These are phyloP conservation scores for Plenodomus biglobosus DNA, from an alignment of 2,329 filamentous ascomycete species.

Conservation along the genomic window DNA sequence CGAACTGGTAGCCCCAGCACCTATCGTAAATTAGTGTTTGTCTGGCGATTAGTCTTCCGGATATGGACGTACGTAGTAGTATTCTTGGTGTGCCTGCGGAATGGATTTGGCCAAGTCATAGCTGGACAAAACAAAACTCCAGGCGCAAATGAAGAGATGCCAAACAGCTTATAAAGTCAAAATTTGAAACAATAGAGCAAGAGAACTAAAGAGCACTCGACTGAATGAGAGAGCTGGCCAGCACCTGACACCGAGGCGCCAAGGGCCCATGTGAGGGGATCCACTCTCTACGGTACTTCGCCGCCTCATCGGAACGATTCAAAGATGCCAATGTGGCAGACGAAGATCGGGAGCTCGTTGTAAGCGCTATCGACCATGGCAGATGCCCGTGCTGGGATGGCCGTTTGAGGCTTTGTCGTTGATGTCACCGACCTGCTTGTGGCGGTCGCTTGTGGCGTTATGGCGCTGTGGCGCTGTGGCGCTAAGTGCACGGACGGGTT, in stretches of 20 bases:
- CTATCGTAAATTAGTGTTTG: conserved; percentile 32
- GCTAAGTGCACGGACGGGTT: not conserved
- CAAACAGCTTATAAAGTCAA: not conserved
- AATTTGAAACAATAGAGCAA: not conserved
- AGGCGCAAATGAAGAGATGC: not conserved
- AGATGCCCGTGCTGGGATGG: not conserved
- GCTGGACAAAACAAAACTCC: not conserved
- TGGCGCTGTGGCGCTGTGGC: not conserved
- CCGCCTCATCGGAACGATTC: conserved; percentile 9
- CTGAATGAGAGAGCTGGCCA: conserved; percentile 8
- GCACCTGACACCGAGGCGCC: conserved; percentile 39
- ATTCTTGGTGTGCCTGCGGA: conserved; percentile 47
- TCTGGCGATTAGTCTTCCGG: conserved; percentile 11
- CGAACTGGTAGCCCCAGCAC: conserved; percentile 68
- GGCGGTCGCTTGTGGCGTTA: not conserved
- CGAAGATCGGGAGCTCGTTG: not conserved
- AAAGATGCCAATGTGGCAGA: not conserved
- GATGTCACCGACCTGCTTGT: conserved; percentile 11
- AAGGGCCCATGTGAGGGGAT: conserved; percentile 12
- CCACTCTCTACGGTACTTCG: conserved; percentile 16
- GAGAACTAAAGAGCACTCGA: not conserved
- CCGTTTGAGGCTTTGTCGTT: conserved; percentile 7
- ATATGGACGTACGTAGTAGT: conserved; percentile 44
- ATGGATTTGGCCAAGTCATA: conserved; percentile 51
- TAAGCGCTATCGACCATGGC: not conserved